These are phyloP conservation scores for Suhomyces atakaporum DNA, from an alignment of 1,139 yeast genomes.

Conservation along the genomic window DNA sequence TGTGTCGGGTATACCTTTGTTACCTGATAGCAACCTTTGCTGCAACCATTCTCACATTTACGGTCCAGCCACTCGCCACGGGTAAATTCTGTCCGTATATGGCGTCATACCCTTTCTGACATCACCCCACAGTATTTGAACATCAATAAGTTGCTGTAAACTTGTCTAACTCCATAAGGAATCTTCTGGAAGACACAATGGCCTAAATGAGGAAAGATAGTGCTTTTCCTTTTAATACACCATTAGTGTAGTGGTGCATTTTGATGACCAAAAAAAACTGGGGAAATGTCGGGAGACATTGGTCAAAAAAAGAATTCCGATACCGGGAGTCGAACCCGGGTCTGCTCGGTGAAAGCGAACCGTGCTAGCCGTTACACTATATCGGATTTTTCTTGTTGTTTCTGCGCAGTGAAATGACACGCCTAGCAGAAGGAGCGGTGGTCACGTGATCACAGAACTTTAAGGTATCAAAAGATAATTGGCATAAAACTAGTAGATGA, in stretches of 20 bases:
- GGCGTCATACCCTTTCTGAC: slow-evolving; percentile 10
- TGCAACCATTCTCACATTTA: slow-evolving; percentile 7
- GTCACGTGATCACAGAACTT: too few relatives aligned
- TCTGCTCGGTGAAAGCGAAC: slow-evolving; percentile 82
- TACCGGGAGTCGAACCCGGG: slow-evolving; percentile 86
- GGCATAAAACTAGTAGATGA: too few relatives aligned
- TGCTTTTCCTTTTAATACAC: too few relatives aligned
- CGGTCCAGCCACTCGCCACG: not conserved
- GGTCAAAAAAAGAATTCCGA: slow-evolving; percentile 42
- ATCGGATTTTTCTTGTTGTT: slow-evolving; percentile 45
- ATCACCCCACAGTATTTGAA: too few relatives aligned
- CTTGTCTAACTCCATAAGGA: too few relatives aligned
- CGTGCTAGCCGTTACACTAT: slow-evolving; percentile 84
- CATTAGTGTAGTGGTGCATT: not conserved
- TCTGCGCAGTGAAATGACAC: not conserved
- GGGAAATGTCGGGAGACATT: not conserved
- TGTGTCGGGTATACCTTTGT: not conserved
- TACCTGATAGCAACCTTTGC: slow-evolving; percentile 10
- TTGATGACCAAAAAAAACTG: not conserved
- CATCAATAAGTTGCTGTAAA: not conserved
- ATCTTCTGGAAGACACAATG: too few relatives aligned
- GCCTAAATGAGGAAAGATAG: too few relatives aligned
- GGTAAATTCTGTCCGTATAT: slow-evolving; percentile 4
- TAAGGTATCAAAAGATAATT: too few relatives aligned
- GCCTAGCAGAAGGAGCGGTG: too few relatives aligned